These are phyloP conservation scores for Stephanodiscus minutulus DNA, from an alignment of 108 stramenopile genomes.

Conservation along the genomic window DNA sequence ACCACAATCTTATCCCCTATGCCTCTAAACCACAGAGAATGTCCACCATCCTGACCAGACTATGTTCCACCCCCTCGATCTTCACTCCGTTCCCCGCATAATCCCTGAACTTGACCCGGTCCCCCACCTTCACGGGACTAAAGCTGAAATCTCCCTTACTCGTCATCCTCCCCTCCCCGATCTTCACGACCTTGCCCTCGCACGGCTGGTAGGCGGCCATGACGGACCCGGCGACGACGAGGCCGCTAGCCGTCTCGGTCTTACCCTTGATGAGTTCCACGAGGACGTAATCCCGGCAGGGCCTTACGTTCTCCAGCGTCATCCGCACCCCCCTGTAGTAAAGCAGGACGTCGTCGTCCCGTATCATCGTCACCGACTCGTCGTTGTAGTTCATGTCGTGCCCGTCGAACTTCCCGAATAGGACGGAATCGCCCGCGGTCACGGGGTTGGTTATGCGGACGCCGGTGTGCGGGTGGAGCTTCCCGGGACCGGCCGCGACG, in stretches of 20 bases:
- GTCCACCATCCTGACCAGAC: constrained; percentile 90
- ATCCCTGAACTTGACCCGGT: constrained; percentile 92
- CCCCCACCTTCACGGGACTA: constrained; percentile 77
- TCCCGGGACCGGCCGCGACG: constrained; percentile 89
- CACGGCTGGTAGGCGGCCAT: constrained; percentile 74
- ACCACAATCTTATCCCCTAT: neutral
- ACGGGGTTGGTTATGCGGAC: constrained; percentile 85
- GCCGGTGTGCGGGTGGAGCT: constrained; percentile 87
- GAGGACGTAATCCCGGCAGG: constrained; percentile 90
- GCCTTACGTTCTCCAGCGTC: constrained; percentile 80
- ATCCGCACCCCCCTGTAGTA: constrained; percentile 85
- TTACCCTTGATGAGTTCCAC: constrained; percentile 71
- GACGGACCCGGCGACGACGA: constrained; percentile 85
- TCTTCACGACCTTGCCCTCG: constrained; percentile 89
- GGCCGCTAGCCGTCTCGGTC: constrained; percentile 77
- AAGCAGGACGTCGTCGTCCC: constrained; percentile 92
- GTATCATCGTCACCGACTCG: constrained; percentile 88
- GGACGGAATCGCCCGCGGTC: constrained; percentile 73
- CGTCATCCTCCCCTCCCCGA: constrained; percentile 91
- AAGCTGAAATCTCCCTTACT: constrained; percentile 77
- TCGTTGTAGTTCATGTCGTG: constrained; percentile 88
- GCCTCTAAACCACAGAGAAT: constrained; percentile 67
- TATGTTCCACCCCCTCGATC: constrained; percentile 87
- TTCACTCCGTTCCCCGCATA: constrained; percentile 93
- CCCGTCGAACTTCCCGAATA: constrained; percentile 95